Percentiles rank a stretch among this genome's conserved stretches.
Conservation (phyloP, 176 grass and related monocot species). For the Oryza brachyantha region DNA sequence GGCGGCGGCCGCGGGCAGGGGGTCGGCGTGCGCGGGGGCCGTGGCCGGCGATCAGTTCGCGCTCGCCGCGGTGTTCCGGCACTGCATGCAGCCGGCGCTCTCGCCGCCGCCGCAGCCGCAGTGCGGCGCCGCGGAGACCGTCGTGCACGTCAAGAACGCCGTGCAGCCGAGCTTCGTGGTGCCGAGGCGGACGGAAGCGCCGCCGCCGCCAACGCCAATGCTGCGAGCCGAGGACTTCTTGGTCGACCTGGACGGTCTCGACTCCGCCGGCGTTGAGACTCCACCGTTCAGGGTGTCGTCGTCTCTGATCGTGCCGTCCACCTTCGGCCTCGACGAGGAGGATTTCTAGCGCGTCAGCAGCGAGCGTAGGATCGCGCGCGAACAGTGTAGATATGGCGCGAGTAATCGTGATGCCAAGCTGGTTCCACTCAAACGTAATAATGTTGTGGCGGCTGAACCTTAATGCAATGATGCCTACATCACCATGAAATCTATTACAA, state of each 20-base stretch:
- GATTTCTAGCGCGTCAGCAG: slow-evolving; percentile 18
- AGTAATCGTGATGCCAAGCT: neutral
- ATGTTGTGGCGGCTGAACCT: neutral
- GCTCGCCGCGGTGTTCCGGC: slow-evolving; percentile 55
- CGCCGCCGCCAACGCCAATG: neutral
- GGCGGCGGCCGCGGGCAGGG: slow-evolving; percentile 28
- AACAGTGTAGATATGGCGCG: slow-evolving; percentile 20
- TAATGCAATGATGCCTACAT: neutral
- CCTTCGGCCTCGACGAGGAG: slow-evolving; percentile 34
- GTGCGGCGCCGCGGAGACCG: neutral
- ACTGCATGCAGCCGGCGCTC: neutral
- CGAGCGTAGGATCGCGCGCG: neutral
- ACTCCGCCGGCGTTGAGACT: neutral
- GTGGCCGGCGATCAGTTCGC: slow-evolving; percentile 48
- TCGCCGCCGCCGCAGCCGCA: neutral
- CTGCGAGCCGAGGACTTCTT: neutral
- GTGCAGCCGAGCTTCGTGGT: slow-evolving; percentile 74
- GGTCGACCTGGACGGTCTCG: neutral
- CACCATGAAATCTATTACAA: neutral
- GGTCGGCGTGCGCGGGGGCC: neutral
- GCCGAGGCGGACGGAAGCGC: slow-evolving; percentile 41
- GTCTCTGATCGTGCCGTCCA: slow-evolving; percentile 59
- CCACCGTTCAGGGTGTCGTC: slow-evolving; percentile 53
- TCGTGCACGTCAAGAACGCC: slow-evolving; percentile 34
- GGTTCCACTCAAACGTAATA: neutral